Percentiles rank a stretch among this genome's conserved stretches.
phyloP scores from a whole-genome alignment of 225 moss, liverwort and hornwort species.

The Antitrichia curtipendula region DNA sequence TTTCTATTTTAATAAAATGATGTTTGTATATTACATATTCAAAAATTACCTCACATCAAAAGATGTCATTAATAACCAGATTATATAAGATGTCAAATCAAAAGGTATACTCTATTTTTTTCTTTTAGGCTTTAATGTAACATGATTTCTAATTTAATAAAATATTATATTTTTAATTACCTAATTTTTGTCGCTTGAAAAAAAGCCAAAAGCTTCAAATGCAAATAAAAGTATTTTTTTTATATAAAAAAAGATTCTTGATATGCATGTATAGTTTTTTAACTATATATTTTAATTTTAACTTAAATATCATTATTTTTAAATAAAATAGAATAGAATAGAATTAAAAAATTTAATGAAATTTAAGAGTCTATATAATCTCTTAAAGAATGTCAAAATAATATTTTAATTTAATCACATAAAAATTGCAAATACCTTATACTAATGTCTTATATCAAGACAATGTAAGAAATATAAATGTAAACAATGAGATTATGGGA shows the following conservation, averaged over 20 bases:
- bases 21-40: background rate
- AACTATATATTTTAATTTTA: no score
- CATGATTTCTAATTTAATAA: background rate
- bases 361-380: background rate
- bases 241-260: no score
- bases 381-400: background rate
- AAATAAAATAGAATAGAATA: background rate
- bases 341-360: background rate
- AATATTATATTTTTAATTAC: background rate
- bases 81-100: background rate
- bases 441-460: no score
- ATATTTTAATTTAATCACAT: background rate
- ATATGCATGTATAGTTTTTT: background rate
- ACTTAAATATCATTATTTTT: fast-evolving
- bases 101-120: background rate
- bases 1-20: background rate
- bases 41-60: background rate
- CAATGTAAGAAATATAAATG: background rate
- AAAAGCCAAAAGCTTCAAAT: background rate
- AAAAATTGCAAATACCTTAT: background rate
- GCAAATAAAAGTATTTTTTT: background rate
- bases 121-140: background rate
- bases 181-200: background rate
- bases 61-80: background rate
- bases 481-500: background rate